Base-by-base conservation (phyloP, 2,329 filamentous ascomycete species). In the Stemphylium beticola region DNA sequence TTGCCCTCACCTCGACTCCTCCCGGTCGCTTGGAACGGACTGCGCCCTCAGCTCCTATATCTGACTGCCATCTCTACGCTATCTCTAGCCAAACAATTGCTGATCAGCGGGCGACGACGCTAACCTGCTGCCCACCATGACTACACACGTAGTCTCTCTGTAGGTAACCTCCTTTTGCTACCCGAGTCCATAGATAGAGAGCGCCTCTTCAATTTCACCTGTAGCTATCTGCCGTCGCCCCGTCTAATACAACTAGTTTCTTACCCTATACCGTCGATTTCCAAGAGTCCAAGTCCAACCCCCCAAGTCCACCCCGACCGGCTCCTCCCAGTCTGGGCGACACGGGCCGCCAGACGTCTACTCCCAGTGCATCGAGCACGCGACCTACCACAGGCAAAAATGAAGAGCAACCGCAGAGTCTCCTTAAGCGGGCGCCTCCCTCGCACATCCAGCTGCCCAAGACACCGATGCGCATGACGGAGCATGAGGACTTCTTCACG, bases 221-320 rank as follows among this genome's bases (percentile, higher is more conserved):
- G 46, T 22, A 54, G 18, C 34, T 24, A n/a, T 32, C 14, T 14
- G 7, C 34, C 22, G 44, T 40, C 17, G 20, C 18, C 29, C 12
- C 20, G n/a, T 51, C 62, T 68, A 45, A 65, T 48, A 44, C 31
- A 5, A 44, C n/a, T 72, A 96, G 93, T 53, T 96, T 96, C 73
- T 85, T 97, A 32, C 93, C 93, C 31, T 93, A 96, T 75, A 98
- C 93, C 36, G 83, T 96, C 69, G 88, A 96, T 75, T 98, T 98
- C 75, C 72, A 79, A 49, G 87, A 88, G 52, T 58, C 63, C 39
- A 58, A 65, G 34, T 56, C 57, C 24, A 45, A 48, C 40, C 46
- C 85, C 85, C 65, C 76, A 26, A 60, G 58, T 52, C 68, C 62
- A 29, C 61, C 57, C 34, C 59, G 57, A 49, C 26, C 66, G 62